phyloP scores from a whole-genome alignment of 371 early-diverging fungal genomes.

The Mortierella sp. region DNA sequence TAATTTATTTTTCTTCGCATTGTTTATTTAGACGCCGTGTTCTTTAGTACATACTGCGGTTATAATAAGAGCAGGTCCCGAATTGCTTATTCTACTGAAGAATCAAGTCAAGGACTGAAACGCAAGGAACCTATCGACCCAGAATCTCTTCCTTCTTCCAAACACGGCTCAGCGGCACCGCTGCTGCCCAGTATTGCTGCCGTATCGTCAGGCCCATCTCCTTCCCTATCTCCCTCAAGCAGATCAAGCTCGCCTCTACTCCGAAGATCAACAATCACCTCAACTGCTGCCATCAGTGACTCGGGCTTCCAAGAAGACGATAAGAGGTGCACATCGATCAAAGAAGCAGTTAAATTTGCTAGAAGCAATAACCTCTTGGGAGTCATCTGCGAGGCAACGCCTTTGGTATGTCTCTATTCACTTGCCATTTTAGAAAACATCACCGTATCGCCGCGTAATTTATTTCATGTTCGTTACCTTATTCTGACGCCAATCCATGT shows the following conservation, averaged over 20 bases:
- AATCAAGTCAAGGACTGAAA: slow-evolving; percentile 14
- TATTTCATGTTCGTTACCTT: background rate
- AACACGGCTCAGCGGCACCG: slow-evolving; percentile 26
- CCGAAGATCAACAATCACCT: background rate
- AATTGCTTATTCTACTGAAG: slow-evolving; percentile 12
- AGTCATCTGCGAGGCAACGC: slow-evolving; percentile 88
- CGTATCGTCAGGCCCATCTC: background rate
- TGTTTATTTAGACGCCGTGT: slow-evolving; percentile 78
- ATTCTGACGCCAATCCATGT: background rate
- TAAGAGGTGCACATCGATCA: slow-evolving; percentile 64
- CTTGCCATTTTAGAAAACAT: too few species aligned
- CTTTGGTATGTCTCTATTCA: slow-evolving; percentile 68
- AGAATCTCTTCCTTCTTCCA: slow-evolving; percentile 37
- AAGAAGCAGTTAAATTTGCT: slow-evolving; percentile 82
- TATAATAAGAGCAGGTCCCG: slow-evolving; percentile 59
- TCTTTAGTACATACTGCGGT: slow-evolving; percentile 86
- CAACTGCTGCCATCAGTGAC: slow-evolving; percentile 1
- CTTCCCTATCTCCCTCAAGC: background rate
- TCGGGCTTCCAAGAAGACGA: slow-evolving; percentile 50
- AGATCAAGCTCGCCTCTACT: too few species aligned
- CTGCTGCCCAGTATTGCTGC: background rate
- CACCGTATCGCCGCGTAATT: background rate
- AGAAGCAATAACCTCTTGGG: slow-evolving; percentile 86
- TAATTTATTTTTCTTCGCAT: background rate
- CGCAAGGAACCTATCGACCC: slow-evolving; percentile 44